Evolutionary conservation across 139 green algal species (phyloP), one percentile per base, ranked within the genome.

Genomic region (Desmodesmus armatus): DNA sequence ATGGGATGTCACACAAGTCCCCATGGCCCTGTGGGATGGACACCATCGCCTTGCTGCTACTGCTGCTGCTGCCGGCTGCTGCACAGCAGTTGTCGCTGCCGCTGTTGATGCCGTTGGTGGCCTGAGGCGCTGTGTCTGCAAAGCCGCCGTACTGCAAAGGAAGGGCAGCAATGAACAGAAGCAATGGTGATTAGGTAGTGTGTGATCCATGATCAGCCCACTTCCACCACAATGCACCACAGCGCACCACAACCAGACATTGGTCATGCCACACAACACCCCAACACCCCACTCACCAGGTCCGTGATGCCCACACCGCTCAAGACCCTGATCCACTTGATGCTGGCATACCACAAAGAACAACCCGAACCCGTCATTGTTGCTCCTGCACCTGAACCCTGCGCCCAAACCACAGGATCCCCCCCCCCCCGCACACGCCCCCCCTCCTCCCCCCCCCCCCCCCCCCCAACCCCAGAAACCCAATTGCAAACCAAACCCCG

Each of bases 241-340:
- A n/a, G n/a, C n/a, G n/a, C n/a, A n/a, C n/a, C n/a, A n/a, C n/a
- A n/a, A n/a, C n/a, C n/a, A n/a, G n/a, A n/a, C n/a, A n/a, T n/a
- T n/a, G n/a, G n/a, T n/a, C 51, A 13, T 5, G 11, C 4, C 25
- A 31, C 41, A 27, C 41, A 31, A 72, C 4, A 44, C 4, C 25
- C 27, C 3, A 11, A 41, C 13, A 5, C 9, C 63, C 27, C 13
- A 51, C 76, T 44, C 63, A 83, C 77, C 80, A 91, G 63, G 80
- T 91, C 87, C 44, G 83, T 82, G 49, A 92, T 88, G 49, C 87
- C 89, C 27, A 92, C 80, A 9, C 82, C 80, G 43, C 44, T 87
- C 49, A 92, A 75, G 5, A 91, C 71, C 7, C 89, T 58, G 5
- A 91, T 74, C 80, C 88, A 92, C 13, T 17, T 19, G 33, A 83